These are phyloP conservation scores for Apocynum venetum DNA, from an alignment of 257 asterid genomes.

Conservation along the genomic window DNA sequence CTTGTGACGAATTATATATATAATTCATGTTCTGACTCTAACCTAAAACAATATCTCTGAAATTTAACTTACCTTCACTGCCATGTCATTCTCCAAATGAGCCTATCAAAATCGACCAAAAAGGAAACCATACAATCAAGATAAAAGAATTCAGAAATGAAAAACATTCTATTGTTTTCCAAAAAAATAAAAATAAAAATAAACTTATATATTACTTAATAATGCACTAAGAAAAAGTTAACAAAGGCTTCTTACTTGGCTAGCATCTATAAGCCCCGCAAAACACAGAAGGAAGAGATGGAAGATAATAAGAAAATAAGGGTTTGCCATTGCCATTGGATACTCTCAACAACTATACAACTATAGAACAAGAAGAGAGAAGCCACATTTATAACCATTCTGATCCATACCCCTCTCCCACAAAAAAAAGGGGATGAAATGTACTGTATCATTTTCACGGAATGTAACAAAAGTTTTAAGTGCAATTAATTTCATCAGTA, in stretches of 20 bases:
- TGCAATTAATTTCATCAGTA: too few relatives aligned
- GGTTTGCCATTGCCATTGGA: slow-evolving; percentile 15
- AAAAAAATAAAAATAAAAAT: too few relatives aligned
- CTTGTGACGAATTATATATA: neutral
- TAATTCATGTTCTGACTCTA: neutral
- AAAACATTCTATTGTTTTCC: neutral
- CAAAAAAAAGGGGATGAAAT: too few relatives aligned
- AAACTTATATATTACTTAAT: too few relatives aligned
- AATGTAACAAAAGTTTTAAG: too few relatives aligned
- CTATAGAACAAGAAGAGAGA: neutral
- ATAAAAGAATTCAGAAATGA: neutral
- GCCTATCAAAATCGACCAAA: neutral
- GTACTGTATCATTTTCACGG: too few relatives aligned
- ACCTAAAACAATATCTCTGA: neutral
- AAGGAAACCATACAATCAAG: neutral
- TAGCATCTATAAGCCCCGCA: slow-evolving; percentile 10
- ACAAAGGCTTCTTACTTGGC: neutral
- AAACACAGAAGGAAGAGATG: slow-evolving; percentile 7
- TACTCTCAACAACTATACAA: neutral
- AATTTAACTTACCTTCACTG: neutral
- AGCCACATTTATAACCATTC: slow-evolving; percentile 9
- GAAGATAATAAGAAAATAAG: neutral
- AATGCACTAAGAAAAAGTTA: neutral
- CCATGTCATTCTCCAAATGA: slow-evolving; percentile 1
- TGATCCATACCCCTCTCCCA: neutral